A percentile compares a stretch with the other conserved stretches of the same genome.
Conservation (phyloP, 257 asterid genomes). For the Capsicum rhomboideum region DNA sequence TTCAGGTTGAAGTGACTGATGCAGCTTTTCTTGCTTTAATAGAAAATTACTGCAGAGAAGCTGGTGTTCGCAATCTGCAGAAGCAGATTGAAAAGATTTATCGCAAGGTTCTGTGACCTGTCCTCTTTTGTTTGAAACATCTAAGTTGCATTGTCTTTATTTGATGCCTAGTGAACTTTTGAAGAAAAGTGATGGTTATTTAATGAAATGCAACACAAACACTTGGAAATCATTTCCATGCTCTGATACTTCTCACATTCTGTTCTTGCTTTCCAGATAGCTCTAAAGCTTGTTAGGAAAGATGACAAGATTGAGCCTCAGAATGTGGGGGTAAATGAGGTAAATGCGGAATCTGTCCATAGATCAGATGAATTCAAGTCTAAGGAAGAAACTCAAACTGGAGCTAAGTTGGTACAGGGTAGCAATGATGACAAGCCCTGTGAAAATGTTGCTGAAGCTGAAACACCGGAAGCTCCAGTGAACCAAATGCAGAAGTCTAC, state of each 20-base stretch:
- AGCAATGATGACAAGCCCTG: constrained; percentile 12
- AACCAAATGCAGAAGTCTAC: constrained; percentile 23
- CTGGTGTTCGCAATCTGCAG: constrained; percentile 98
- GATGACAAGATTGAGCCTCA: constrained; percentile 32
- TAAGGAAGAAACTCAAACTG: constrained; percentile 21
- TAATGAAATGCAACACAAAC: background rate
- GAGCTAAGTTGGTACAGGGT: constrained; percentile 18
- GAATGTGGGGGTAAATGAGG: constrained; percentile 13
- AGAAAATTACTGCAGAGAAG: constrained; percentile 97
- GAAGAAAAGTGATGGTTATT: background rate
- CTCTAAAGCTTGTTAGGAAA: constrained; percentile 72
- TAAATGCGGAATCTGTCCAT: constrained; percentile 24
- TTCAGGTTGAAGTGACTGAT: constrained; percentile 90
- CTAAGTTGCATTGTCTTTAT: background rate
- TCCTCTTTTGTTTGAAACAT: background rate
- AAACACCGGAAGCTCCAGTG: constrained; percentile 12
- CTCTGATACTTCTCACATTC: background rate
- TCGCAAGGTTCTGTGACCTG: constrained; percentile 55
- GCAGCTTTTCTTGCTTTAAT: constrained; percentile 83
- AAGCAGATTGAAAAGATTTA: constrained; percentile 98
- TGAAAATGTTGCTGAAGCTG: constrained; percentile 31
- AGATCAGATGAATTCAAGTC: constrained; percentile 11
- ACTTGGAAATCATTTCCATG: background rate
- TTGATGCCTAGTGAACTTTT: background rate
- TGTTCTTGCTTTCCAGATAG: constrained; percentile 47